Evolutionary conservation across 805 yeast genomes (phyloP).

Genomic region (Saccharomycopsis synnaedendra): DNA sequence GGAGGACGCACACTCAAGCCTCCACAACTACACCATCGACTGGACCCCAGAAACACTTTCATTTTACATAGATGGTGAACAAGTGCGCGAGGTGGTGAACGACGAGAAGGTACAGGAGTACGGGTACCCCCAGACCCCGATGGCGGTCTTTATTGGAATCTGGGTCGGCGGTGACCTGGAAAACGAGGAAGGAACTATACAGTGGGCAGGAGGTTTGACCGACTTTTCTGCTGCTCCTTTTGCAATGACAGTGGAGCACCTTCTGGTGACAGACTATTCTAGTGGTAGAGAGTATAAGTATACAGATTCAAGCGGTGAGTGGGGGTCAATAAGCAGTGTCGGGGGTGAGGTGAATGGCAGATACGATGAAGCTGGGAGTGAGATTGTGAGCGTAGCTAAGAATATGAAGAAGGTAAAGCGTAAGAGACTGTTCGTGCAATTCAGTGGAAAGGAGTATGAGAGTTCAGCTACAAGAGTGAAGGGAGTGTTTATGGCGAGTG

Average conservation of each 20-base stretch:
- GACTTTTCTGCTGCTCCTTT: conserved; percentile 40
- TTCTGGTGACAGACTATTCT: conserved; percentile 41
- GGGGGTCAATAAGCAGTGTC: conserved; percentile 25
- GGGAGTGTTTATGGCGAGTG: too few species aligned
- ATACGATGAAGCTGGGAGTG: conserved; percentile 23
- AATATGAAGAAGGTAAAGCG: too few species aligned
- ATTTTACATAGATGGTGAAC: conserved; percentile 50
- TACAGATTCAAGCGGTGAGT: conserved; percentile 27
- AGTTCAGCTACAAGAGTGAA: too few species aligned
- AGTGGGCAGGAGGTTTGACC: conserved; percentile 63
- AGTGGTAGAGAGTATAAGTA: conserved; percentile 33
- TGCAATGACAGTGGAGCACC: conserved; percentile 34
- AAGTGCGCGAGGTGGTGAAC: conserved; percentile 38
- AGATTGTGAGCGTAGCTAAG: conserved; percentile 6
- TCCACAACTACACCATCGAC: conserved; percentile 54
- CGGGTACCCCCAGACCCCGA: conserved; percentile 67
- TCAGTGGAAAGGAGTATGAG: too few species aligned
- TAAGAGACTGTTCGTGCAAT: too few species aligned
- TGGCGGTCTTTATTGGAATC: conserved; percentile 32
- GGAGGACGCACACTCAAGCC: conserved; percentile 21
- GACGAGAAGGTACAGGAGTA: conserved; percentile 24
- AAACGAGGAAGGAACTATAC: conserved; percentile 49
- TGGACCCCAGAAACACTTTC: conserved; percentile 44
- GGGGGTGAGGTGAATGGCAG: conserved; percentile 42
- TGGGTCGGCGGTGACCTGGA: conserved; percentile 40